Percentiles rank a stretch among this genome's conserved stretches.
These are phyloP conservation scores for Keithomyces neogunnii DNA, from an alignment of 2,329 filamentous ascomycete species.

Conservation along the genomic window DNA sequence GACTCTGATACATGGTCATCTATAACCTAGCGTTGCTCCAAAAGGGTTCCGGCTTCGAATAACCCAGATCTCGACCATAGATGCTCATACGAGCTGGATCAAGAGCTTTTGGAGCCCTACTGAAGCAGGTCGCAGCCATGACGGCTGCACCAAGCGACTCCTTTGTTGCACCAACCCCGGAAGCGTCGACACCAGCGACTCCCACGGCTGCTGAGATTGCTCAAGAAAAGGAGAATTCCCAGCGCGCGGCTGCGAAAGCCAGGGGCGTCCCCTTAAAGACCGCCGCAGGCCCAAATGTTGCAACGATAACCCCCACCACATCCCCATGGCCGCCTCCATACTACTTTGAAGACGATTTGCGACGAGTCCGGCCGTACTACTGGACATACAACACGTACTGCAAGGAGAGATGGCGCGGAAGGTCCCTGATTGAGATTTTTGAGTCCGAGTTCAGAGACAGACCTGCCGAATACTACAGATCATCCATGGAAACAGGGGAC, in stretches of 20 bases:
- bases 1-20: not conserved
- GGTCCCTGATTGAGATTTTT: constrained; percentile 79
- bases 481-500: constrained; percentile 70
- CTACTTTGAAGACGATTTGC: constrained; percentile 72
- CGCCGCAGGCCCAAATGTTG: not conserved
- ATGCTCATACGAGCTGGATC: constrained; percentile 11
- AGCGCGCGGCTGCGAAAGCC: not conserved
- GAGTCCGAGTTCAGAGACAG: constrained; percentile 86
- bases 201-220: constrained; percentile 2
- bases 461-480: constrained; percentile 75
- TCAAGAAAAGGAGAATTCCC: not conserved
- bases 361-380: constrained; percentile 78
- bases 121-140: constrained; percentile 9
- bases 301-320: constrained; percentile 1
- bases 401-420: constrained; percentile 86
- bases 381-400: constrained; percentile 93
- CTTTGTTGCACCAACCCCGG: constrained; percentile 7
- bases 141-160: constrained; percentile 1
- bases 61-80: not conserved
- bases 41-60: not conserved
- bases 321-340: constrained; percentile 56
- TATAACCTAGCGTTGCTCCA: not conserved
- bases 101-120: constrained; percentile 8
- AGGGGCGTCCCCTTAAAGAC: not conserved
- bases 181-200: constrained; percentile 2